These are phyloP conservation scores for Talaromyces liani DNA, from an alignment of 495 filamentous ascomycete genomes.

Conservation along the genomic window DNA sequence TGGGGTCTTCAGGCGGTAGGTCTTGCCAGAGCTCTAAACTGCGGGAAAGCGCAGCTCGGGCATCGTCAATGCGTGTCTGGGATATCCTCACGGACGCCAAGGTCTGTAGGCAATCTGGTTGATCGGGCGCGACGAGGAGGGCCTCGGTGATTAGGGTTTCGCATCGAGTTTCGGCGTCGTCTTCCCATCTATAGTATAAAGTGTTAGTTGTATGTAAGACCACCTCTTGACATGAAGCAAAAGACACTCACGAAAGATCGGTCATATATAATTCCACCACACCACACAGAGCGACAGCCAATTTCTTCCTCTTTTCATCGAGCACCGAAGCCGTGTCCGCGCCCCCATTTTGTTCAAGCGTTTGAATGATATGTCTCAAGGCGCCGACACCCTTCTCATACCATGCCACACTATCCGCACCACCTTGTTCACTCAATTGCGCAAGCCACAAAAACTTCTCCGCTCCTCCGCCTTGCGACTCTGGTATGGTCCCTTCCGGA, in stretches of 20 bases:
- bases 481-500: constrained; percentile 54
- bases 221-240: not conserved
- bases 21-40: constrained; percentile 78
- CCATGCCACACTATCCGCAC: constrained; percentile 75
- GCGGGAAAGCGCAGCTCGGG: constrained; percentile 62
- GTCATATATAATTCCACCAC: constrained; percentile 98
- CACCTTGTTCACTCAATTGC: constrained; percentile 84
- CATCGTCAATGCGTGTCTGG: constrained; percentile 69
- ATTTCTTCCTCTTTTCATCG: constrained; percentile 65
- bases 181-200: constrained; percentile 57
- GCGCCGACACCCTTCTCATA: constrained; percentile 73
- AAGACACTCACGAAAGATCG: constrained; percentile 58
- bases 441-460: constrained; percentile 97
- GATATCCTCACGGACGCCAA: constrained; percentile 90
- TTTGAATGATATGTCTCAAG: constrained; percentile 58
- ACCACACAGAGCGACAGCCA: constrained; percentile 81
- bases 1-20: constrained; percentile 51
- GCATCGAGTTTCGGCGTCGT: constrained; percentile 77
- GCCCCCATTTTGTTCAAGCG: constrained; percentile 30
- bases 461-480: constrained; percentile 65
- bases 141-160: constrained; percentile 84
- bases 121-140: constrained; percentile 62
- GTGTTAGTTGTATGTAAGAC: not conserved
- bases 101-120: constrained; percentile 82
- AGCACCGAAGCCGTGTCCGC: constrained; percentile 35